Conservation (phyloP, 2,329 filamentous ascomycete genomes). For the Neopestalotiopsis rosae region DNA sequence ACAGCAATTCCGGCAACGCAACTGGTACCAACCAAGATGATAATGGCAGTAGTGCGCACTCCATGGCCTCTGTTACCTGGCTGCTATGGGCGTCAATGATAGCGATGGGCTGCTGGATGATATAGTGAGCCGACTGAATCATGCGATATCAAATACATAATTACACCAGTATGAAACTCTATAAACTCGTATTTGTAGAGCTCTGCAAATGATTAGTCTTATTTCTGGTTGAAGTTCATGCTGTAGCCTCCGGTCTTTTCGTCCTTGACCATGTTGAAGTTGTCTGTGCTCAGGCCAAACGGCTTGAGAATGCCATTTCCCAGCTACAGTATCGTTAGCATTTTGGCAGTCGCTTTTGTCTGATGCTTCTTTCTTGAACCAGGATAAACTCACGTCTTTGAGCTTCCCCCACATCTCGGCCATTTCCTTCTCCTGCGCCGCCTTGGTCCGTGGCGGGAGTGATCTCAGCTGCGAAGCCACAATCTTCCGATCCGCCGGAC, state of each 20-base stretch:
- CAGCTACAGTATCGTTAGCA: conserved; percentile 51
- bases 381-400: conserved; percentile 66
- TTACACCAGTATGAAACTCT: neutral
- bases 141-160: neutral
- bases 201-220: neutral
- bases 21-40: neutral
- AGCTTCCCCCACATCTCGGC: conserved; percentile 98
- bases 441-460: conserved; percentile 73
- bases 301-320: conserved; percentile 92
- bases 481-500: conserved; percentile 68
- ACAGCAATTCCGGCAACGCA: neutral
- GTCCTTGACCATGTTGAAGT: conserved; percentile 93
- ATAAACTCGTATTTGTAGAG: neutral
- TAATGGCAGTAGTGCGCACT: neutral
- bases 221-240: conserved; percentile 76
- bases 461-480: conserved; percentile 69
- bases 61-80: neutral
- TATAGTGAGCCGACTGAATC: neutral
- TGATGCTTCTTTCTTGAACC: neutral
- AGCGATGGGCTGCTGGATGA: neutral
- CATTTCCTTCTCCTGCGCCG: conserved; percentile 86
- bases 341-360: neutral
- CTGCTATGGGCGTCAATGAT: neutral
- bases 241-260: conserved; percentile 90
- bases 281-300: conserved; percentile 91